Percentiles rank a stretch among this genome's conserved stretches.
phyloP scores from a whole-genome alignment of 495 filamentous ascomycete genomes.

The Terfezia boudieri region DNA sequence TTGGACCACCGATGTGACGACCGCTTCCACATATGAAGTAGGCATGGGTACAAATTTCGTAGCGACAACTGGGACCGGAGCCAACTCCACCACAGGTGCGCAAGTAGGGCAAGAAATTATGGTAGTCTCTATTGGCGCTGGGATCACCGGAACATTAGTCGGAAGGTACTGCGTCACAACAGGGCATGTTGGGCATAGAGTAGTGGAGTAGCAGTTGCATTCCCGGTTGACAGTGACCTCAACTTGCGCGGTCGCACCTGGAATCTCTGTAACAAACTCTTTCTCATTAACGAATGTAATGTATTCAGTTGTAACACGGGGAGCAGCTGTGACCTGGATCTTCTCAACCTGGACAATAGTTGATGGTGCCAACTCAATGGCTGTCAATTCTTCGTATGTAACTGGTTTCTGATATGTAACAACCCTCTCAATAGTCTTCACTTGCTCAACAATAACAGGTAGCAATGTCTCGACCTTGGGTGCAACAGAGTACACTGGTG shows the following conservation, averaged over 20 bases:
- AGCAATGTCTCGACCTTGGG: neutral
- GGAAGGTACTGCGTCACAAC: too few relatives aligned
- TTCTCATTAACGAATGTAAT: neutral
- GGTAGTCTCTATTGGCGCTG: neutral
- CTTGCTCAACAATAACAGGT: neutral
- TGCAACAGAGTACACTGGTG: too few relatives aligned
- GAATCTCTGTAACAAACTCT: slow-evolving; percentile 1
- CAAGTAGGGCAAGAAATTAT: neutral
- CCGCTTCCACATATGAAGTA: too few relatives aligned
- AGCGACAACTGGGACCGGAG: too few relatives aligned
- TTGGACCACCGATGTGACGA: neutral
- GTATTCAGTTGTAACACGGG: neutral
- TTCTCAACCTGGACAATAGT: neutral
- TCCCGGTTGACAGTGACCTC: neutral
- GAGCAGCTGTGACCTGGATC: neutral
- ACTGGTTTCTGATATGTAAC: neutral
- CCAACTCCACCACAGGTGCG: neutral
- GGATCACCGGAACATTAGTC: too few relatives aligned
- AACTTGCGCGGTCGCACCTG: neutral
- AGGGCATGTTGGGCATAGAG: neutral
- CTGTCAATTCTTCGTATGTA: neutral
- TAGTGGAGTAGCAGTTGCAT: neutral
- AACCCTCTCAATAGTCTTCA: slow-evolving; percentile 2
- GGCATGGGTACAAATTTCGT: too few relatives aligned
- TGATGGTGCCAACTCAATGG: neutral